Percentiles rank a stretch among this genome's conserved stretches.
Evolutionary conservation across 768 basidiomycete species (phyloP).

Genomic region (Lentinula edodes): DNA sequence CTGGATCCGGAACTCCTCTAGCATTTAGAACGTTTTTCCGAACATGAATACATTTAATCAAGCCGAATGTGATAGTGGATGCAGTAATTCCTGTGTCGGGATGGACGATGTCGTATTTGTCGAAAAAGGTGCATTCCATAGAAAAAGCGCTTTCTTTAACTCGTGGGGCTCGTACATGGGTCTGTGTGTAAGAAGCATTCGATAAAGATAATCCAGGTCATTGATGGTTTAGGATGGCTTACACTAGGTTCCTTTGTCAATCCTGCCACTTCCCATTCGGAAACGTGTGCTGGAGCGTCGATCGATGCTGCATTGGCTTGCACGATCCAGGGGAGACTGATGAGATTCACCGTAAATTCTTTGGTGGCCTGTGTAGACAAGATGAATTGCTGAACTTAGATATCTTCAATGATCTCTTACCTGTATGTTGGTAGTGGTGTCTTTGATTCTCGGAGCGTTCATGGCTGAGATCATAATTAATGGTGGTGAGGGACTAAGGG

Average conservation of each 20-base stretch:
- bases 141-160: constrained; percentile 62
- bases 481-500: constrained; percentile 56
- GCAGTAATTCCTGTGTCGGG: constrained; percentile 29
- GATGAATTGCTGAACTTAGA: neutral
- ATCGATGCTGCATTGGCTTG: constrained; percentile 49
- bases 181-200: constrained; percentile 16
- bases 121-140: constrained; percentile 56
- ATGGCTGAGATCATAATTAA: constrained; percentile 50
- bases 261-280: constrained; percentile 61
- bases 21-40: constrained; percentile 47
- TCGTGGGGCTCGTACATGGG: constrained; percentile 44
- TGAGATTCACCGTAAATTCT: constrained; percentile 68
- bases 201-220: too few species aligned
- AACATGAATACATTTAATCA: constrained; percentile 51
- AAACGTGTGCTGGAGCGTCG: constrained; percentile 46
- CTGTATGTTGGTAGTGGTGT: constrained; percentile 62
- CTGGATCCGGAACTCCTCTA: constrained; percentile 39
- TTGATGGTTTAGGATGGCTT: constrained; percentile 13
- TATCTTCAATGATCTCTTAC: neutral
- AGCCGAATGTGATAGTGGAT: constrained; percentile 43
- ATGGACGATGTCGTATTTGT: constrained; percentile 34
- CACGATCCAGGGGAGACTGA: constrained; percentile 64
- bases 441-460: constrained; percentile 32
- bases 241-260: constrained; percentile 54
- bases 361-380: constrained; percentile 33